Percentiles rank a stretch among this genome's conserved stretches.
Conservation (phyloP, 2,329 filamentous ascomycete genomes). For the Beauveria varroae region DNA sequence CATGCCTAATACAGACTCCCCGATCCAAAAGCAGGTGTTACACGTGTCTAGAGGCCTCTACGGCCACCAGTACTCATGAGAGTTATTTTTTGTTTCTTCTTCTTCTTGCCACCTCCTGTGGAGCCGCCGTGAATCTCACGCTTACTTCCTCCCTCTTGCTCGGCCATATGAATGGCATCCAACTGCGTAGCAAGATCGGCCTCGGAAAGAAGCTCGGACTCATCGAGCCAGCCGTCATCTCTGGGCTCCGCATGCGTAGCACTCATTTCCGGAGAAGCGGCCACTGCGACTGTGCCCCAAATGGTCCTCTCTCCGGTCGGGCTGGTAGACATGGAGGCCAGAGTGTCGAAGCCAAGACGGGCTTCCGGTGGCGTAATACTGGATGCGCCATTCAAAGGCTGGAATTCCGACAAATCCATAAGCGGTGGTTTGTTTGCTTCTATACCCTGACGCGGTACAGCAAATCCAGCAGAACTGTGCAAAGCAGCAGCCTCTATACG, state of each 20-base stretch:
- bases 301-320: constrained; percentile 72
- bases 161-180: constrained; percentile 42
- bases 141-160: constrained; percentile 16
- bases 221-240: constrained; percentile 82
- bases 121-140: constrained; percentile 11
- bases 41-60: constrained; percentile 29
- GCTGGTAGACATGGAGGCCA: constrained; percentile 75
- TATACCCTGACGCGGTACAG: constrained; percentile 28
- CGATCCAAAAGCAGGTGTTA: not conserved
- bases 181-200: constrained; percentile 55
- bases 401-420: constrained; percentile 55
- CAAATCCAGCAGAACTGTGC: constrained; percentile 39
- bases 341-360: constrained; percentile 54
- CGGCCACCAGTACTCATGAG: constrained; percentile 61
- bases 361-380: constrained; percentile 49
- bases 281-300: constrained; percentile 77
- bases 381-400: constrained; percentile 47
- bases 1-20: constrained; percentile 5
- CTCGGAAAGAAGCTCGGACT: constrained; percentile 61
- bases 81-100: constrained; percentile 67
- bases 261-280: constrained; percentile 48
- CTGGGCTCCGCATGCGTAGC: constrained; percentile 22
- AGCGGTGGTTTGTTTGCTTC: constrained; percentile 31
- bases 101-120: constrained; percentile 46
- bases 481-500: constrained; percentile 67